Conservation (phyloP, 2,329 filamentous ascomycete species). For the Corinectria fuckeliana region DNA sequence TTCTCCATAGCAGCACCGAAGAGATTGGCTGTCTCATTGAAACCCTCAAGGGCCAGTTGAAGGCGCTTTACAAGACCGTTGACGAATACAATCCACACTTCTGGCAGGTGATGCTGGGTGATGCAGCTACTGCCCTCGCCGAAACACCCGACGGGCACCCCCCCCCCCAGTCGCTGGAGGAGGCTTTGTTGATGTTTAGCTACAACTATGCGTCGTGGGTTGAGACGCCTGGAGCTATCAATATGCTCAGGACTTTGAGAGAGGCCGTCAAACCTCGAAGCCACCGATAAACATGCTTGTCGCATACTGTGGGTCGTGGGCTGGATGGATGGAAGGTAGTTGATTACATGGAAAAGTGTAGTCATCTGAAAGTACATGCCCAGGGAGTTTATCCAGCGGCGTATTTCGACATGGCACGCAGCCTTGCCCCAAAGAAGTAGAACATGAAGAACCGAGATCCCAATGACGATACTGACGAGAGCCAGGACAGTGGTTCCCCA, state of each 20-base stretch:
- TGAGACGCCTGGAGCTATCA: constrained; percentile 26
- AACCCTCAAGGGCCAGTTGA: constrained; percentile 24
- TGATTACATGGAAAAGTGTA: no score
- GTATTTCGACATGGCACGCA: constrained; percentile 7
- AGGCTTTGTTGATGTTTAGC: constrained; percentile 24
- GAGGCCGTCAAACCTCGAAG: background rate
- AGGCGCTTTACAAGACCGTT: constrained; percentile 15
- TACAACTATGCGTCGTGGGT: constrained; percentile 22
- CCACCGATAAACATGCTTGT: no score
- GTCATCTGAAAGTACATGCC: no score
- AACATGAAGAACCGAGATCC: constrained; percentile 63
- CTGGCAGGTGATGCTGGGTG: constrained; percentile 24
- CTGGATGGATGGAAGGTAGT: no score
- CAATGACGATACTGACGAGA: constrained; percentile 50
- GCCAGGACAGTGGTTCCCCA: constrained; percentile 68
- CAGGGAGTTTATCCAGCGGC: background rate
- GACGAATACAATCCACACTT: constrained; percentile 26
- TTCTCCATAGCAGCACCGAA: constrained; percentile 5
- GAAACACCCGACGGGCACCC: constrained; percentile 19
- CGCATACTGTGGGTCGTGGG: no score
- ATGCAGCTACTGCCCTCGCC: background rate
- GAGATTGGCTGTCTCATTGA: constrained; percentile 3
- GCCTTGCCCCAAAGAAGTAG: constrained; percentile 53
- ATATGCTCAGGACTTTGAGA: background rate
- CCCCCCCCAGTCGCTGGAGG: constrained; percentile 11